These are phyloP conservation scores for Eucalyptus melliodora DNA, from an alignment of 345 rosid species.

Conservation along the genomic window DNA sequence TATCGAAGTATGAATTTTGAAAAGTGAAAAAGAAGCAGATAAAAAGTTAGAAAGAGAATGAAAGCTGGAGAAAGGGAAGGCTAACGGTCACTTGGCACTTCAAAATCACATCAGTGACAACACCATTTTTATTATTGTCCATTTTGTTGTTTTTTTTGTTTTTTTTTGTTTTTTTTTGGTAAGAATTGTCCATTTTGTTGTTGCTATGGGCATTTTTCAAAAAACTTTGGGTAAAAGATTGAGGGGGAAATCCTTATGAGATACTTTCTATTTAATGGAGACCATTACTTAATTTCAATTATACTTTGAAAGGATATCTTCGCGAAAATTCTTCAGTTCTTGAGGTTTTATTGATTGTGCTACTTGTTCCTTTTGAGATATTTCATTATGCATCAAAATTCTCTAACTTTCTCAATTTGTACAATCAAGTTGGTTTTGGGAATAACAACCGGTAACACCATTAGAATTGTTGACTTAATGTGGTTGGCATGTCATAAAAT, in stretches of 20 bases:
- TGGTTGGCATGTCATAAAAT: neutral
- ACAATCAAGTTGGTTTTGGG: accelerated
- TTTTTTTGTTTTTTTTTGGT: no score
- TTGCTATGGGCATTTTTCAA: neutral
- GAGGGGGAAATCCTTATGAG: neutral
- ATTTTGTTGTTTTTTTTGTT: neutral
- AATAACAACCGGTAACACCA: accelerated
- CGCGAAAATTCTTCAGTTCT: accelerated
- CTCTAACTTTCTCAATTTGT: neutral
- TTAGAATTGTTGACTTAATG: accelerated
- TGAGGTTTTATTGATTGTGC: accelerated
- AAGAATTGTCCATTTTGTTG: neutral
- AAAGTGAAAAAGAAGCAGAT: neutral
- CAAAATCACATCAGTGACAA: neutral
- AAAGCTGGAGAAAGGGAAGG: neutral
- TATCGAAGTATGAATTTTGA: neutral
- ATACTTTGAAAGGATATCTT: neutral
- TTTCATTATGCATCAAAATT: neutral
- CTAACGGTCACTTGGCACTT: neutral
- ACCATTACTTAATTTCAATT: neutral
- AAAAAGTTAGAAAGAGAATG: neutral
- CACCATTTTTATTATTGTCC: neutral
- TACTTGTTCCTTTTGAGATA: neutral
- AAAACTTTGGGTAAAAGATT: neutral
- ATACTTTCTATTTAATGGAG: neutral